These are phyloP conservation scores for Vanderwaltozyma yarrowii DNA, from an alignment of 805 yeast genomes.

Conservation along the genomic window DNA sequence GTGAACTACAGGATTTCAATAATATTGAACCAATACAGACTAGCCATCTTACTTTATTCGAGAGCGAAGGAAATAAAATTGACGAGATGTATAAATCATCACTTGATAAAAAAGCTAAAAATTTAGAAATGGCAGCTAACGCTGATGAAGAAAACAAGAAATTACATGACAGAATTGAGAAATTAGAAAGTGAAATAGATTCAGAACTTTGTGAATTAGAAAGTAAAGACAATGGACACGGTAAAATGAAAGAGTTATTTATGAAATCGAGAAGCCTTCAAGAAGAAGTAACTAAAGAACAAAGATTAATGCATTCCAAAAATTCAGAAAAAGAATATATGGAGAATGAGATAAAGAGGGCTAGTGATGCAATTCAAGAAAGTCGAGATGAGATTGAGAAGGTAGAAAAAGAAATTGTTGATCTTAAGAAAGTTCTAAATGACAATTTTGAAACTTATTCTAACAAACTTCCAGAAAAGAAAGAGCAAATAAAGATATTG, in stretches of 20 bases:
- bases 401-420: slow-evolving; percentile 7
- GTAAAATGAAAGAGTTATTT: slow-evolving; percentile 12
- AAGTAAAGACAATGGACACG: slow-evolving; percentile 5
- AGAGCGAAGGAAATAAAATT: slow-evolving; percentile 37
- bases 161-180: slow-evolving; percentile 17
- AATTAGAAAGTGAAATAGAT: slow-evolving; percentile 23
- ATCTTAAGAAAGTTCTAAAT: slow-evolving; percentile 10
- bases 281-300: slow-evolving; percentile 34
- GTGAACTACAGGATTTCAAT: slow-evolving; percentile 40
- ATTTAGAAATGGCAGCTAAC: slow-evolving; percentile 25
- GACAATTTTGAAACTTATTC: slow-evolving; percentile 1
- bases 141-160: slow-evolving; percentile 24
- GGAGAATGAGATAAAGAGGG: slow-evolving; percentile 46
- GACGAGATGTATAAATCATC: slow-evolving; percentile 36
- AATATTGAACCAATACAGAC: slow-evolving; percentile 32
- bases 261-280: slow-evolving; percentile 34
- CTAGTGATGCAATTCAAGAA: slow-evolving; percentile 39
- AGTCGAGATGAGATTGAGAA: slow-evolving; percentile 28
- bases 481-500: too few relatives aligned
- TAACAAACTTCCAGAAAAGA: slow-evolving; percentile 3
- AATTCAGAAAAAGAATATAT: slow-evolving; percentile 56
- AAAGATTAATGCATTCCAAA: slow-evolving; percentile 37
- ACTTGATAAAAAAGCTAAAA: slow-evolving; percentile 10
- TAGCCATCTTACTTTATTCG: slow-evolving; percentile 34
- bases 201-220: slow-evolving; percentile 14